Base-by-base conservation (phyloP, 1,284 basidiomycete genomes). In the Marasmius fiardii region DNA sequence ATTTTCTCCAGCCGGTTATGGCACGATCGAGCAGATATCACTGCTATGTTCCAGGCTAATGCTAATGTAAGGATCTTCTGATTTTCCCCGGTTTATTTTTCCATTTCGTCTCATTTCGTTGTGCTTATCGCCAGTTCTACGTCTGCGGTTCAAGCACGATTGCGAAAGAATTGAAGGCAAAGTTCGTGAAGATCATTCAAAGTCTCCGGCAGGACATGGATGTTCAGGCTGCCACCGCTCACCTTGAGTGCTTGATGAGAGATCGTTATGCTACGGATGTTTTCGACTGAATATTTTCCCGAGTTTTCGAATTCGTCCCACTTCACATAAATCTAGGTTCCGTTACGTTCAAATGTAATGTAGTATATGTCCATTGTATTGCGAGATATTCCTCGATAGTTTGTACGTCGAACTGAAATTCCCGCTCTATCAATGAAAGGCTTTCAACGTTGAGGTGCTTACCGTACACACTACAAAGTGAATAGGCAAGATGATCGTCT, bases 241-340 rank as follows among this genome's bases (percentile, higher is more conserved):
- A 65, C 39, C 74, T 74, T 58, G 68, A 71, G 51, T 61, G 62
- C 43, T 66, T 75, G 10, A 69, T 68, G 43, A 68, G 68, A 41
- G 74, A 71, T 4, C 67, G 76, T 6, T 78, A 74, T 60, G 75
- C 75, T 1, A 76, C 75, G 2, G 76, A 78, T 58, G 71, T 79
- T 26, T 79, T 78, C 56, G 74, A 75, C 54, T 74, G 52, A 55
- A n/a, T n/a, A n/a, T n/a, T n/a, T n/a, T n/a, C n/a, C n/a, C n/a
- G n/a, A n/a, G n/a, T n/a, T n/a, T n/a, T n/a, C n/a, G n/a, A n/a
- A n/a, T n/a, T n/a, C n/a, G n/a, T n/a, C n/a, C n/a, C n/a, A n/a
- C n/a, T n/a, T n/a, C n/a, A n/a, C n/a, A n/a, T n/a, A n/a, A n/a
- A n/a, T n/a, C n/a, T n/a, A n/a, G n/a, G n/a, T n/a, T n/a, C n/a